Base-by-base conservation (phyloP, 805 yeast species). In the Maudiozyma saulgeensis region DNA sequence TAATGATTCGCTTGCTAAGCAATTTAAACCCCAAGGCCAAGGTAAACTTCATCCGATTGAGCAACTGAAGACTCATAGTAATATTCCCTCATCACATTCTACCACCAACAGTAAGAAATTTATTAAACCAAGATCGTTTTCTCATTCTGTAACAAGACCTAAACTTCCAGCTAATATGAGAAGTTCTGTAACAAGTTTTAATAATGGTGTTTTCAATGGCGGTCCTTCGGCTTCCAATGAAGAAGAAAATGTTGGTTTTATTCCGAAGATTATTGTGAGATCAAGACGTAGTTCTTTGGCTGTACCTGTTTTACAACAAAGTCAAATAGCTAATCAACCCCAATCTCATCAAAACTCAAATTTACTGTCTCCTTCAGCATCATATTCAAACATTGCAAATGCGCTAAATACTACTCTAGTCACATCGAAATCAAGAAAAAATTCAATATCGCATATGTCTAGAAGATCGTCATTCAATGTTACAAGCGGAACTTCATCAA, bases 191-290 rank as follows among this genome's bases (percentile, higher is more conserved):
- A 37, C 37, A 15, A 23, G 15, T 8, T 25, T 21, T 19, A 38
- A 45, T 31, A 26, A 16, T 21, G 25, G 34, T 6, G 25, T 31
- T 25, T 38, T 31, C 26, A 37, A 41, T n/a, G 25, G 25, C 19
- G 49, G 43, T 1, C 21, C 41, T 25, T 19, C 19, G 3, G 42
- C 11, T 18, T 19, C 42, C 9, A 23, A 39, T 15, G 56, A 65
- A 34, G 68, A 62, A 39, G 68, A 67, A 44, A 62, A 63, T 48
- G 43, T 62, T 13, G 69, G 69, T 12, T 63, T 66, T 28, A 61
- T 67, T 32, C 70, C 70, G 19, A 66, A 65, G 49, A 64, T 67
- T 37, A 54, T 66, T 7, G 67, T 67, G 2, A 59, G 64, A 49
- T 62, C 68, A 19, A 65, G 70, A 51, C 56, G 68, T 49, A 57